Evolutionary conservation across 768 basidiomycete genomes (phyloP).

Genomic region (Ramaria rubella): DNA sequence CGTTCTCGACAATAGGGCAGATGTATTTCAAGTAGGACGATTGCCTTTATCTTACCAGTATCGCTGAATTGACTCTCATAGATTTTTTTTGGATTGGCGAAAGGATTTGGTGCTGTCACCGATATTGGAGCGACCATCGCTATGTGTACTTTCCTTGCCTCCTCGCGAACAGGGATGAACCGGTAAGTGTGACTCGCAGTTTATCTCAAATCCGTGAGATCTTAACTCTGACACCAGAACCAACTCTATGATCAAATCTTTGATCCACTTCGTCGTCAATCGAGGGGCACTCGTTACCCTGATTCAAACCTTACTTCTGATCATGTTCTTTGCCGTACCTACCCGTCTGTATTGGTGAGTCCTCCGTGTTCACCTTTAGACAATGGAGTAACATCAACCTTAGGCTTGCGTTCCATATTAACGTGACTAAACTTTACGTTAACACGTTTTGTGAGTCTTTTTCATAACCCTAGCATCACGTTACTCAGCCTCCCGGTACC

Average conservation of each 20-base stretch:
- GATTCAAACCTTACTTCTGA: conserved; percentile 35
- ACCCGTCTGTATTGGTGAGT: conserved; percentile 33
- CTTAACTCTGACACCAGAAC: conserved; percentile 26
- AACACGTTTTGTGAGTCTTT: conserved; percentile 42
- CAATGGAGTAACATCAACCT: not conserved
- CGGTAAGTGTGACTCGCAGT: conserved; percentile 23
- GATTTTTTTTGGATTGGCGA: conserved; percentile 40
- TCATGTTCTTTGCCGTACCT: conserved; percentile 36
- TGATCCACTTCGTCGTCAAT: conserved; percentile 36
- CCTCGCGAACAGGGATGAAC: conserved; percentile 33
- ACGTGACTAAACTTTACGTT: conserved; percentile 42
- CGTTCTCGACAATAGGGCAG: conserved; percentile 27
- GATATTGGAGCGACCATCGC: conserved; percentile 40
- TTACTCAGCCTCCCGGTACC: not conserved
- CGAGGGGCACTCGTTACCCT: conserved; percentile 40
- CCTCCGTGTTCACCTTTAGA: not conserved
- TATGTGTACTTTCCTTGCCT: conserved; percentile 35
- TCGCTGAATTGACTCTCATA: conserved; percentile 12
- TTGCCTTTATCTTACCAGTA: no score
- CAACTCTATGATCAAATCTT: conserved; percentile 31
- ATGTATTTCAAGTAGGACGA: conserved; percentile 25
- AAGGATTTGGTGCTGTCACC: conserved; percentile 38
- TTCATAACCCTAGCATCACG: not conserved
- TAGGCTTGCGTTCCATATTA: conserved; percentile 44
- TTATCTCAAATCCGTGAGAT: not conserved